A percentile compares a stretch with the other conserved stretches of the same genome.
These are phyloP conservation scores for Thecaphora frezii DNA, from an alignment of 1,284 basidiomycete genomes.

Conservation along the genomic window DNA sequence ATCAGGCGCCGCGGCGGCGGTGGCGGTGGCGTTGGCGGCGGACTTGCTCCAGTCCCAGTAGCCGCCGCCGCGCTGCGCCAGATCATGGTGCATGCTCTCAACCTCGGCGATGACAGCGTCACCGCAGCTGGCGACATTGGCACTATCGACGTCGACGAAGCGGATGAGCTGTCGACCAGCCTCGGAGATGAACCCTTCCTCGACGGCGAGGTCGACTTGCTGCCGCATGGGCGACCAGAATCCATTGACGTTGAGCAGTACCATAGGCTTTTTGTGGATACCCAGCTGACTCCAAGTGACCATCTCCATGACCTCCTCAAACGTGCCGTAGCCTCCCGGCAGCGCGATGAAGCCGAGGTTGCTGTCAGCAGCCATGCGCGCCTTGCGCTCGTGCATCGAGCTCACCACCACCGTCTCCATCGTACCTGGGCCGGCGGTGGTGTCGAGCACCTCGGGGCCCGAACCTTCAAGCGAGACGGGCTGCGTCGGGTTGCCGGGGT, in stretches of 20 bases:
- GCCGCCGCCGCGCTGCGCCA: slow-evolving; percentile 31
- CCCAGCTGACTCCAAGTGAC: slow-evolving; percentile 88
- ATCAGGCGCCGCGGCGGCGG: too few species aligned
- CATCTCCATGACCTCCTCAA: slow-evolving; percentile 87
- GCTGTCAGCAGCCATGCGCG: slow-evolving; percentile 77
- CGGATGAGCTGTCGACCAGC: slow-evolving; percentile 33
- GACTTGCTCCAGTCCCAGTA: slow-evolving; percentile 52
- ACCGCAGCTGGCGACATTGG: slow-evolving; percentile 67
- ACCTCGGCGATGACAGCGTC: slow-evolving; percentile 45
- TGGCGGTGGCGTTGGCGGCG: neutral
- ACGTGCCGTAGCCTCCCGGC: slow-evolving; percentile 88
- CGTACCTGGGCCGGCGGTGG: slow-evolving; percentile 10
- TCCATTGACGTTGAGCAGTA: slow-evolving; percentile 77
- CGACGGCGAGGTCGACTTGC: slow-evolving; percentile 70
- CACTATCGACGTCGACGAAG: slow-evolving; percentile 67
- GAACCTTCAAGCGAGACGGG: slow-evolving; percentile 37
- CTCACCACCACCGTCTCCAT: slow-evolving; percentile 63
- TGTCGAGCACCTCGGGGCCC: slow-evolving; percentile 53
- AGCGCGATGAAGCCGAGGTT: slow-evolving; percentile 77
- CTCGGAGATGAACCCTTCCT: slow-evolving; percentile 68
- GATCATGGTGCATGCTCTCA: slow-evolving; percentile 19
- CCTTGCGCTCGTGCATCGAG: slow-evolving; percentile 89
- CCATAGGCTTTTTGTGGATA: slow-evolving; percentile 81
- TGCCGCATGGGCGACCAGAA: slow-evolving; percentile 78
- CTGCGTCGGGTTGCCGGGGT: slow-evolving; percentile 23